These are phyloP conservation scores for Sarcomyxa edulis DNA, from an alignment of 768 basidiomycete genomes.

Conservation along the genomic window DNA sequence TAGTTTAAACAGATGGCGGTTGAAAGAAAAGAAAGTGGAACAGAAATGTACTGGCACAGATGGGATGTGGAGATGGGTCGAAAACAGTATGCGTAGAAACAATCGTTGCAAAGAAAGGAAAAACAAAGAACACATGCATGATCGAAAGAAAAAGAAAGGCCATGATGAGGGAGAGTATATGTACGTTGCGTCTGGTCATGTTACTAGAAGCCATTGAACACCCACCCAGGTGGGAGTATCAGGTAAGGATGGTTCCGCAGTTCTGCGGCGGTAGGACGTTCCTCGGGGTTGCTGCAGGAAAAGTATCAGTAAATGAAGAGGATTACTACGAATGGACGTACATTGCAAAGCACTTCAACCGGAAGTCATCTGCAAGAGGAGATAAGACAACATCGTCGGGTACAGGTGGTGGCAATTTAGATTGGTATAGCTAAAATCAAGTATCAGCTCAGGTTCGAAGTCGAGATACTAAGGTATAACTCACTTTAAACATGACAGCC, in stretches of 20 bases:
- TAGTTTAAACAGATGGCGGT: conserved; percentile 1
- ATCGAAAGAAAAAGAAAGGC: conserved; percentile 5
- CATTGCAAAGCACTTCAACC: conserved; percentile 87
- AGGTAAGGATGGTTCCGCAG: conserved; percentile 80
- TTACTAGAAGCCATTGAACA: conserved; percentile 62
- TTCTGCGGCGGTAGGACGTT: conserved; percentile 76
- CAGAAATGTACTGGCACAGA: conserved; percentile 19
- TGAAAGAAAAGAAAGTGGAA: conserved; percentile 10
- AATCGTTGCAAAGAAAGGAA: conserved; percentile 1
- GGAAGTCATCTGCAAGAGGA: conserved; percentile 77
- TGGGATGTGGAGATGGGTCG: conserved; percentile 2
- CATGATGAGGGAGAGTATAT: too few species aligned
- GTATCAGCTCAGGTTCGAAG: conserved; percentile 1
- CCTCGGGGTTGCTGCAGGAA: conserved; percentile 67
- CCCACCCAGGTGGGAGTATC: conserved; percentile 65
- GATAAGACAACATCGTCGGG: conserved; percentile 79
- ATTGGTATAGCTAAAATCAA: conserved; percentile 66
- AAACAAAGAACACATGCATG: conserved; percentile 5
- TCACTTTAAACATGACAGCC: conserved; percentile 91
- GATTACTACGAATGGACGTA: conserved; percentile 30
- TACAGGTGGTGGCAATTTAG: conserved; percentile 82
- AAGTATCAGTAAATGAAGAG: background rate
- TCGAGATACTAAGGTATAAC: conserved; percentile 13
- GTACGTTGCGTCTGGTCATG: too few species aligned
- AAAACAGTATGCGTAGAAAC: conserved; percentile 7